phyloP scores from a whole-genome alignment of 1,139 yeast genomes.

The Protomyces gravidus region DNA sequence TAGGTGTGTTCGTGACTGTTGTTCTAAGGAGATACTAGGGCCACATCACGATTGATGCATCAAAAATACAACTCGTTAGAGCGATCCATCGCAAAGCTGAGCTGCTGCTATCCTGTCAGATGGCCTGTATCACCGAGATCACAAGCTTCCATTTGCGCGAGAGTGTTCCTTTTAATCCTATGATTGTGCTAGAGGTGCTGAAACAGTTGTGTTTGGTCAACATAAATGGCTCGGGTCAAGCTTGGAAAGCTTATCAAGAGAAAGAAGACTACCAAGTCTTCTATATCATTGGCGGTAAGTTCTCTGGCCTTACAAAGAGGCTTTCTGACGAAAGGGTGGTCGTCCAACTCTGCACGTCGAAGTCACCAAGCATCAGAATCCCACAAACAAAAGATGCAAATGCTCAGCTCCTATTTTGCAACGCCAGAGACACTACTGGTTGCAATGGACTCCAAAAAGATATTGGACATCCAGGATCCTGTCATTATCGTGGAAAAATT shows the following conservation, averaged over 20 bases:
- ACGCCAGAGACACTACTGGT: not conserved
- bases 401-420: not conserved
- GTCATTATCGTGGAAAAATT: not conserved
- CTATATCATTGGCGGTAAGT: not conserved
- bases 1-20: too few relatives aligned
- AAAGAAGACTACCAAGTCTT: not conserved
- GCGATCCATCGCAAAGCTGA: too few relatives aligned
- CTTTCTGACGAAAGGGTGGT: not conserved
- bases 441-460: not conserved
- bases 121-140: not conserved
- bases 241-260: constrained; percentile 8
- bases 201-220: not conserved
- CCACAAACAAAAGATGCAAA: not conserved
- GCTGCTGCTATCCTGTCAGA: too few relatives aligned
- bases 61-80: too few relatives aligned
- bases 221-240: not conserved
- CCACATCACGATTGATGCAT: too few relatives aligned
- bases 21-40: too few relatives aligned
- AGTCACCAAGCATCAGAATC: not conserved
- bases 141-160: not conserved
- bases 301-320: not conserved
- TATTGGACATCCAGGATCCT: not conserved
- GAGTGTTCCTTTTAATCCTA: not conserved
- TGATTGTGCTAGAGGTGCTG: not conserved
- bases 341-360: not conserved